These are phyloP conservation scores for Kluyveromyces siamensis DNA, from an alignment of 805 yeast genomes.

Conservation along the genomic window DNA sequence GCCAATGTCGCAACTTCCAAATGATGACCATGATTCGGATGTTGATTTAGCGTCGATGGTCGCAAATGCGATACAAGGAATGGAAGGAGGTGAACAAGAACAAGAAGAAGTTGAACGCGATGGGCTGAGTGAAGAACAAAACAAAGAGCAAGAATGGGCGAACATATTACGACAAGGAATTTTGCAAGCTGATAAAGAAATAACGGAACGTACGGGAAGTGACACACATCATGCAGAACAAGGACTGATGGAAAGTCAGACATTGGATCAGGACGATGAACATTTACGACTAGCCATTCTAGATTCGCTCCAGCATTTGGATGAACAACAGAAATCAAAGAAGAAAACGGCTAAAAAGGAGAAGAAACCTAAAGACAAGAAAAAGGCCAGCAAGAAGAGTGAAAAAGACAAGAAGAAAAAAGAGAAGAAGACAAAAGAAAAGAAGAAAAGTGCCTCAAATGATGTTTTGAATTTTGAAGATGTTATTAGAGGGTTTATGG, in stretches of 20 bases:
- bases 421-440: slow-evolving; percentile 14
- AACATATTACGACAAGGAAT: slow-evolving; percentile 23
- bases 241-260: slow-evolving; percentile 6
- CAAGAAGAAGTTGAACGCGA: not conserved
- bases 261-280: slow-evolving; percentile 28
- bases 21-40: slow-evolving; percentile 14
- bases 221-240: slow-evolving; percentile 4
- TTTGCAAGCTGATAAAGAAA: slow-evolving; percentile 11
- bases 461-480: slow-evolving; percentile 23
- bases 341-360: slow-evolving; percentile 3
- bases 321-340: slow-evolving; percentile 4
- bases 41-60: slow-evolving; percentile 32
- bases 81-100: slow-evolving; percentile 8
- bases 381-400: slow-evolving; percentile 9
- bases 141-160: slow-evolving; percentile 24
- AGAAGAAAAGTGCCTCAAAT: slow-evolving; percentile 9
- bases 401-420: slow-evolving; percentile 9
- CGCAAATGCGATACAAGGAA: slow-evolving; percentile 30
- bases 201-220: slow-evolving; percentile 3
- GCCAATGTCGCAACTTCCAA: slow-evolving; percentile 13
- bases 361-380: slow-evolving; percentile 7
- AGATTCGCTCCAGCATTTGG: slow-evolving; percentile 21
- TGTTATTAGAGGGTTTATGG: slow-evolving; percentile 24
- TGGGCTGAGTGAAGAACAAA: slow-evolving; percentile 3
- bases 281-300: slow-evolving; percentile 26